Evolutionary conservation across 163 green algal species (phyloP).

Genomic region (Scenedesmus sp.): DNA sequence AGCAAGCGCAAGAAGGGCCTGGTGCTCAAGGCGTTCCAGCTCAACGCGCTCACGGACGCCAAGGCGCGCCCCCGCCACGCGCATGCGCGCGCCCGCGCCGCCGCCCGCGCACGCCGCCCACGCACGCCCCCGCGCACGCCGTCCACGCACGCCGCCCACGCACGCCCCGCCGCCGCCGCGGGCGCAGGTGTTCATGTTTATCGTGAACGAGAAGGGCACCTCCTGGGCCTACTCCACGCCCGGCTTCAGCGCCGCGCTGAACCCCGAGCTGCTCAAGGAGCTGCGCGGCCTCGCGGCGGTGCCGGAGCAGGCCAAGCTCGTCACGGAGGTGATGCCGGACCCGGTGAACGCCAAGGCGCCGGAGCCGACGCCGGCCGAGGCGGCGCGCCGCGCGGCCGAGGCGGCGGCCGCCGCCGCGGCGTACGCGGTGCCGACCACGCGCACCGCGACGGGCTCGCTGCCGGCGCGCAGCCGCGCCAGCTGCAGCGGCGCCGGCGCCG

Average conservation of each 20-base stretch:
- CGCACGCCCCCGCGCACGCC: too few species aligned
- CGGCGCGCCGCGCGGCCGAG: too few species aligned
- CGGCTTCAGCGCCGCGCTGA: constrained; percentile 54
- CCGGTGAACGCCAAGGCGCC: background rate
- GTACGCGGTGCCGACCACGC: background rate
- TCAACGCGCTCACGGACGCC: constrained; percentile 68
- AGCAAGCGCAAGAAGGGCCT: constrained; percentile 73
- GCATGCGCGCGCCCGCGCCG: too few species aligned
- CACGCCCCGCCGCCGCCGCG: background rate
- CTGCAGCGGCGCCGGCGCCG: constrained; percentile 22
- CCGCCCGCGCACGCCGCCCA: too few species aligned
- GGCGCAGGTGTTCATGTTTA: constrained; percentile 73
- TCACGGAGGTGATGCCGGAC: constrained; percentile 51
- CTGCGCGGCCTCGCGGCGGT: constrained; percentile 57
- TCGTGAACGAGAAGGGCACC: constrained; percentile 71
- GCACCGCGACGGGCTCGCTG: background rate
- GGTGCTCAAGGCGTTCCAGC: constrained; percentile 70
- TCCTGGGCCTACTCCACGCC: constrained; percentile 70
- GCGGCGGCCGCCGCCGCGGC: background rate
- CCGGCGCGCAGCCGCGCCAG: constrained; percentile 18
- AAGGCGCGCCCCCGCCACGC: too few species aligned
- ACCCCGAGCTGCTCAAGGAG: constrained; percentile 49
- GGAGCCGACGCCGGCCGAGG: background rate
- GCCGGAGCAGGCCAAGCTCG: constrained; percentile 25
- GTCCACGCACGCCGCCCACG: too few species aligned